Base-by-base conservation (phyloP, 2,329 filamentous ascomycete species). In the Fusarium phyllophilum region DNA sequence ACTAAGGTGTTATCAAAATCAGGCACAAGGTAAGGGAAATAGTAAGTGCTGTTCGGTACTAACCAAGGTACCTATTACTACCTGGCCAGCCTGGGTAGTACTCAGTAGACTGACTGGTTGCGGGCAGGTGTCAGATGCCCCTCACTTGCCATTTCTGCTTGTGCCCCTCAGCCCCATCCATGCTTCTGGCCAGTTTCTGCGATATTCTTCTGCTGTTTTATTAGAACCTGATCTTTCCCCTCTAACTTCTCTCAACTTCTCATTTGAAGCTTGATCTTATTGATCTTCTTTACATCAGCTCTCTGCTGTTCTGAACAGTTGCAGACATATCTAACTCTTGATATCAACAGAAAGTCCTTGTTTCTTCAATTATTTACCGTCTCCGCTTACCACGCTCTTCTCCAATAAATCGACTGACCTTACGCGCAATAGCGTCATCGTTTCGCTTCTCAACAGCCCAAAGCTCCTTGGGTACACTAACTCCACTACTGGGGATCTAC, bases 401-500 rank as follows among this genome's bases (percentile, higher is more conserved):
- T 74, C 72, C 75, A 78, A 74, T 78, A 68, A 76, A 76, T 77
- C 74, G 72, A 68, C 76, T 73, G 76, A 78, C 74, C 63, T 75
- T 68, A 69, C 72, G 68, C 74, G 64, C 75, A 55, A 77, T 78
- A 78, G 77, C 77, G 77, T 77, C 77, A 78, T 78, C 70, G 69
- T 71, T 75, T 56, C 65, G 61, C 70, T 76, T 49, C 59, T 52
- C 57, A 46, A 71, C 66, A 70, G 57, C 61, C 70, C 67, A 71
- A 76, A 78, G 77, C 77, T 76, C 65, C 70, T 45, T 71, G 26
- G 26, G 26, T 29, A 60, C 70, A 56, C 77, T 74, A 78, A 77
- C 75, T 78, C 77, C 77, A 78, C 75, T 60, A 59, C 67, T 72
- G 69, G 77, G 66, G 75, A 78, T 78, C 75, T 66, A 75, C 70